phyloP scores from a whole-genome alignment of 1,284 basidiomycete genomes.

The Cryptococcus hybrid region DNA sequence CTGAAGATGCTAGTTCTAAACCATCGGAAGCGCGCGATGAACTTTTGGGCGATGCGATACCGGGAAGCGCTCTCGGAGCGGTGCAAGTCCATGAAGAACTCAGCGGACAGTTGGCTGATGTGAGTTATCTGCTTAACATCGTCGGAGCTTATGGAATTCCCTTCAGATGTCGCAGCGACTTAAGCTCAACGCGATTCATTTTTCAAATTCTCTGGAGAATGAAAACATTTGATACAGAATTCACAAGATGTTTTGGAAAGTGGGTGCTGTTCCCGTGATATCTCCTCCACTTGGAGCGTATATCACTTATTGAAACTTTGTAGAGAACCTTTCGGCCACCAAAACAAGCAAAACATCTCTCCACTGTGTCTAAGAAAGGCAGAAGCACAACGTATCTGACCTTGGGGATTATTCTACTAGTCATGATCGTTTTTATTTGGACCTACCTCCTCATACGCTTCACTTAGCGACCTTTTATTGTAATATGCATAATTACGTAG shows the following conservation, averaged over 20 bases:
- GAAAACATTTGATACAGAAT: slow-evolving; percentile 45
- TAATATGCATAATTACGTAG: neutral
- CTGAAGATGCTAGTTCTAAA: neutral
- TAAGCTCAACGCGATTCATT: slow-evolving; percentile 50
- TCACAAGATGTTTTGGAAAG: slow-evolving; percentile 46
- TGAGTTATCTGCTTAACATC: slow-evolving; percentile 16
- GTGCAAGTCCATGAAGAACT: slow-evolving; percentile 50
- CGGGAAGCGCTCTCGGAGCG: slow-evolving; percentile 27
- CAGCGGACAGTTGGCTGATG: slow-evolving; percentile 49
- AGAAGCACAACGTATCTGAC: slow-evolving; percentile 50
- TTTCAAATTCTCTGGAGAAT: slow-evolving; percentile 47
- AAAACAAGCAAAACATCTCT: slow-evolving; percentile 41
- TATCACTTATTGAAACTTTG: neutral
- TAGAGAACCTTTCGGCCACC: slow-evolving; percentile 46
- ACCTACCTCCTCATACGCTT: slow-evolving; percentile 51
- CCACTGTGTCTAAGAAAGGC: slow-evolving; percentile 42
- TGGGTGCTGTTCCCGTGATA: slow-evolving; percentile 16
- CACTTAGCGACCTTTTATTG: slow-evolving; percentile 20
- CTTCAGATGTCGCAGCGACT: slow-evolving; percentile 50
- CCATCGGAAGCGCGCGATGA: slow-evolving; percentile 15
- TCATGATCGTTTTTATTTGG: slow-evolving; percentile 49
- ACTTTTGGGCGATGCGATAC: slow-evolving; percentile 21
- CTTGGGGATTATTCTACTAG: slow-evolving; percentile 40
- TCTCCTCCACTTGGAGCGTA: neutral
- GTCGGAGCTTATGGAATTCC: slow-evolving; percentile 2